These are phyloP conservation scores for Trichoderma sp. DNA, from an alignment of 2,329 filamentous ascomycete genomes.

Conservation along the genomic window DNA sequence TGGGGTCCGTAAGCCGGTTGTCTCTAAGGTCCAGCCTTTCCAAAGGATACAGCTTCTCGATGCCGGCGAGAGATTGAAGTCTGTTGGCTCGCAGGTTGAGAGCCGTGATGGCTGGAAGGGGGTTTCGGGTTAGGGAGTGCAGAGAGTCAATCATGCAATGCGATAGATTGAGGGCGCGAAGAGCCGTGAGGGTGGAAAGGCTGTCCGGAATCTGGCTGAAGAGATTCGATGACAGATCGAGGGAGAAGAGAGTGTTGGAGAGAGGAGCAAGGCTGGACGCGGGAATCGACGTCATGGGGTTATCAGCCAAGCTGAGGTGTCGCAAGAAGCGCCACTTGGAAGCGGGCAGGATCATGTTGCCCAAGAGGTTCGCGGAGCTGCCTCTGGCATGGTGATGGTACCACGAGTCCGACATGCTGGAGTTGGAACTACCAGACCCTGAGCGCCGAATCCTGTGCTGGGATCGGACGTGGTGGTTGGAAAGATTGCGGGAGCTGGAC, in stretches of 20 bases:
- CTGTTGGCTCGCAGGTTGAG: conserved; percentile 90
- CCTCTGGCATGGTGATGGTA: conserved; percentile 61
- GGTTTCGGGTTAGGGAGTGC: conserved; percentile 81
- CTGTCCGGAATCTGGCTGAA: conserved; percentile 95
- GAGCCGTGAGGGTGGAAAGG: conserved; percentile 77
- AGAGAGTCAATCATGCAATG: conserved; percentile 98
- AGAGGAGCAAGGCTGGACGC: conserved; percentile 76
- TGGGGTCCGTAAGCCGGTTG: conserved; percentile 87
- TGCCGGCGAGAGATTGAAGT: conserved; percentile 80
- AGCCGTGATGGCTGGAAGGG: conserved; percentile 89
- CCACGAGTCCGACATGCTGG: conserved; percentile 68
- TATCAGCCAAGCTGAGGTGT: conserved; percentile 89
- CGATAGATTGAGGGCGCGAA: conserved; percentile 91
- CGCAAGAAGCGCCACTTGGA: conserved; percentile 95
- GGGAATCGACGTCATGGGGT: conserved; percentile 79
- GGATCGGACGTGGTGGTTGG: conserved; percentile 67
- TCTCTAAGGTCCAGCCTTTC: conserved; percentile 90
- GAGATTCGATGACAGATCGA: conserved; percentile 90
- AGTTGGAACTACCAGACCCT: conserved; percentile 90
- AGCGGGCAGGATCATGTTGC: conserved; percentile 71
- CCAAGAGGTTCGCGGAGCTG: conserved; percentile 77
- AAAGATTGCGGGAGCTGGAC: conserved; percentile 71
- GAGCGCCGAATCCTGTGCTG: conserved; percentile 80
- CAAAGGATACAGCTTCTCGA: conserved; percentile 84
- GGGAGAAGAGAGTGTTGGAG: conserved; percentile 83